These are phyloP conservation scores for Bauhinia variegata DNA, from an alignment of 306 rosid genomes.

Conservation along the genomic window DNA sequence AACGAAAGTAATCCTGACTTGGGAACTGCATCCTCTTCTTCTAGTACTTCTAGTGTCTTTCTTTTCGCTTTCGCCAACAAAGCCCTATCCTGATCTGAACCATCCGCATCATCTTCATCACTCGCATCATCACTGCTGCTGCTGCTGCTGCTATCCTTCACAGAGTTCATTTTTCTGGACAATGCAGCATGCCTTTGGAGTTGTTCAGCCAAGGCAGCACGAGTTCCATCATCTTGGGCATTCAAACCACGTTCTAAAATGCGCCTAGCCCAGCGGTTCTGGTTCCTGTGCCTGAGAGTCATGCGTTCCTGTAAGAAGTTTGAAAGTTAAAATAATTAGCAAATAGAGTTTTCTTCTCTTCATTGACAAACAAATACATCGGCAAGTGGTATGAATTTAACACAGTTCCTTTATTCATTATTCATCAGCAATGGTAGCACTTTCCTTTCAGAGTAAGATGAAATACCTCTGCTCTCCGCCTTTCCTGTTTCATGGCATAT, in stretches of 20 bases:
- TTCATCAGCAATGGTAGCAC: background rate
- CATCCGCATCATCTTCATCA: conserved; percentile 64
- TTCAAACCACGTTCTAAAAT: conserved; percentile 67
- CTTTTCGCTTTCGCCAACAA: conserved; percentile 72
- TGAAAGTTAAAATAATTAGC: conserved; percentile 29
- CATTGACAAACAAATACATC: conserved; percentile 1
- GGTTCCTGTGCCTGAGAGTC: conserved; percentile 78
- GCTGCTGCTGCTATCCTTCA: conserved; percentile 70
- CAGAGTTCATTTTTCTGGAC: conserved; percentile 79
- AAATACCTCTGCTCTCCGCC: conserved; percentile 78
- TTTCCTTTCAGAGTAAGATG: background rate
- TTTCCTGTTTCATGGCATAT: conserved; percentile 76
- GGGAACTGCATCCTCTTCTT: conserved; percentile 77
- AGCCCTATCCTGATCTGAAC: conserved; percentile 57
- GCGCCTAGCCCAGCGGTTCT: conserved; percentile 74
- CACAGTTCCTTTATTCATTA: background rate
- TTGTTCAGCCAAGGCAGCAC: conserved; percentile 80
- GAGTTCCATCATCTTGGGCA: conserved; percentile 90
- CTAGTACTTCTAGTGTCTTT: conserved; percentile 63
- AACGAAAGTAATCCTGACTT: conserved; percentile 78
- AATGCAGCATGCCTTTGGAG: conserved; percentile 64
- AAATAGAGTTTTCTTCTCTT: background rate
- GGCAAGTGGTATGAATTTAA: background rate
- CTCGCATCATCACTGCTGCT: conserved; percentile 70
- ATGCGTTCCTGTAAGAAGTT: conserved; percentile 72